A percentile compares a stretch with the other conserved stretches of the same genome.
Conservation (phyloP, 1,139 yeast genomes). For the Kazachstania sp. region DNA sequence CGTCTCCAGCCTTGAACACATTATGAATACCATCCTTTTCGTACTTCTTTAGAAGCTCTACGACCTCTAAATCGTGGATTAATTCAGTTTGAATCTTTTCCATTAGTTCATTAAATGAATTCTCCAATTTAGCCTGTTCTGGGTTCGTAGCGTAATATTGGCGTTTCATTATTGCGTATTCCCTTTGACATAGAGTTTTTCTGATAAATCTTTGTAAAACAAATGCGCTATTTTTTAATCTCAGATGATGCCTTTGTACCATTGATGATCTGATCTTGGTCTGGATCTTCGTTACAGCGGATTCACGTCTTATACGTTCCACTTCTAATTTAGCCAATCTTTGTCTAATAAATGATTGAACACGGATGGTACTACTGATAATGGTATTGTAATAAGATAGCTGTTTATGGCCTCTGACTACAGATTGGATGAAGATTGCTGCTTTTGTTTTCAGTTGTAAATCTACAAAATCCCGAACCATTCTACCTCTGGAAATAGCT, state of each 20-base stretch:
- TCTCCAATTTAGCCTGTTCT: conserved; percentile 3
- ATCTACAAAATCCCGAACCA: conserved; percentile 51
- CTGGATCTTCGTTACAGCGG: conserved; percentile 64
- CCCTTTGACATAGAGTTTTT: conserved; percentile 50
- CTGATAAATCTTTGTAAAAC: conserved; percentile 69
- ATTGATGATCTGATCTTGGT: conserved; percentile 25
- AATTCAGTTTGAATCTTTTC: conserved; percentile 3
- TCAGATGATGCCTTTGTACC: conserved; percentile 14
- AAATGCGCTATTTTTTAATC: conserved; percentile 42
- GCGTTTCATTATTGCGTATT: conserved; percentile 2
- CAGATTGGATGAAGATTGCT: conserved; percentile 65
- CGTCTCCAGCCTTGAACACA: not conserved
- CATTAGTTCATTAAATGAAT: conserved; percentile 4
- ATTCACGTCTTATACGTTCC: conserved; percentile 41
- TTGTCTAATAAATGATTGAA: conserved; percentile 70
- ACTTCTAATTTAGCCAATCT: conserved; percentile 46
- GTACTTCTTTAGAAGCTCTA: conserved; percentile 3
- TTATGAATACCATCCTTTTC: not conserved
- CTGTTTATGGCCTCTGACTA: conserved; percentile 49
- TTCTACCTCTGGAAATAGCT: conserved; percentile 52
- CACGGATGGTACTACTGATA: conserved; percentile 34
- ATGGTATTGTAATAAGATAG: conserved; percentile 40
- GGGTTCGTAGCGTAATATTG: conserved; percentile 1
- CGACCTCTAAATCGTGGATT: conserved; percentile 2
- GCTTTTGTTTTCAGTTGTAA: conserved; percentile 53